These are phyloP conservation scores for Leccinum ochraceum DNA, from an alignment of 768 basidiomycete genomes.

Conservation along the genomic window DNA sequence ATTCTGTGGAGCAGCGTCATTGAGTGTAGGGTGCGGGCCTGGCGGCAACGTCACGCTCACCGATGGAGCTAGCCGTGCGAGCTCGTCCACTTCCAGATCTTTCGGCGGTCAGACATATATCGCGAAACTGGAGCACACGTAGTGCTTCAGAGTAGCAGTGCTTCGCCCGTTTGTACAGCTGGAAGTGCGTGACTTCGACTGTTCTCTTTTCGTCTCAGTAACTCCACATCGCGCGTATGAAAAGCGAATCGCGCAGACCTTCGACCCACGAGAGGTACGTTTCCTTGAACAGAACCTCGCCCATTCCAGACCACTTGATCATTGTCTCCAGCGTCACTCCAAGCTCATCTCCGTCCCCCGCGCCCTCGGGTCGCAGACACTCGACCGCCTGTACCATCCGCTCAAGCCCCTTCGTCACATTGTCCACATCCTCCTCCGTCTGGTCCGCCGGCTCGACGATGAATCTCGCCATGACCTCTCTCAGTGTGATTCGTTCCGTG, in stretches of 20 bases:
- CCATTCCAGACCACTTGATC: conserved; percentile 63
- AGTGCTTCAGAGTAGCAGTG: too few species aligned
- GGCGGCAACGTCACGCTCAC: too few species aligned
- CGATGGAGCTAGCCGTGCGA: conserved; percentile 37
- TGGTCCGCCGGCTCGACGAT: conserved; percentile 43
- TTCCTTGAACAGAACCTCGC: conserved; percentile 54
- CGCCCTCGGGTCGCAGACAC: conserved; percentile 49
- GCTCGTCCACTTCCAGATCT: too few species aligned
- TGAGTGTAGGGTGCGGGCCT: too few species aligned
- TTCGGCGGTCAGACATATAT: too few species aligned
- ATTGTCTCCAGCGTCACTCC: conserved; percentile 78
- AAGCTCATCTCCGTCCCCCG: conserved; percentile 42
- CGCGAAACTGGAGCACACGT: too few species aligned
- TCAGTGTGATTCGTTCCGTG: conserved; percentile 52
- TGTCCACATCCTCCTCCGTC: conserved; percentile 42
- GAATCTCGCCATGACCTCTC: conserved; percentile 61
- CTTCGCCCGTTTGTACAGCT: conserved; percentile 38
- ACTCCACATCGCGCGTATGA: not conserved
- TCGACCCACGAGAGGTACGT: conserved; percentile 80
- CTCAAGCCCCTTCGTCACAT: conserved; percentile 45
- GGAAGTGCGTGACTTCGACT: conserved; percentile 79
- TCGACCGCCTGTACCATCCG: conserved; percentile 50
- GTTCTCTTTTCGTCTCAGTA: not conserved
- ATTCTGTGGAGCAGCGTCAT: too few species aligned
- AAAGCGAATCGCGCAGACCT: conserved; percentile 44